phyloP scores from a whole-genome alignment of 495 filamentous ascomycete genomes.

The Penicillium lagena region DNA sequence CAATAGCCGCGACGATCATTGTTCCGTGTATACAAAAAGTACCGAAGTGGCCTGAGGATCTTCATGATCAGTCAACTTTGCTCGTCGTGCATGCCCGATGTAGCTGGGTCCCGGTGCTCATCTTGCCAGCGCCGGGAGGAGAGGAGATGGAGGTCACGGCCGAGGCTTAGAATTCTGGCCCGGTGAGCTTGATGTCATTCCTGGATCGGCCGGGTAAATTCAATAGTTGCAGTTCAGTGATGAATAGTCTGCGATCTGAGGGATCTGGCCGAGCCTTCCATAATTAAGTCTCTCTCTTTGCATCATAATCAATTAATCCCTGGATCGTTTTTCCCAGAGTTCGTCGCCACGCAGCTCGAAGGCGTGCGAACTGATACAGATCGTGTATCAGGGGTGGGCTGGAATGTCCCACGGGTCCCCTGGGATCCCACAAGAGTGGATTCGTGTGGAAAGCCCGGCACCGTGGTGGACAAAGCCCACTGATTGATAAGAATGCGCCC shows the following conservation, averaged over 20 bases:
- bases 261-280: too few relatives aligned
- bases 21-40: background rate
- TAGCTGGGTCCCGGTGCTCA: background rate
- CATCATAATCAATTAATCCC: background rate
- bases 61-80: background rate
- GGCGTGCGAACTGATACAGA: conserved; percentile 7
- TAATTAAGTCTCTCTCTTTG: background rate
- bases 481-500: conserved; percentile 17
- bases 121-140: background rate
- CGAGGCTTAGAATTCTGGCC: too few relatives aligned
- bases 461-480: conserved; percentile 4
- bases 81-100: background rate
- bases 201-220: too few relatives aligned
- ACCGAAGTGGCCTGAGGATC: background rate
- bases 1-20: background rate
- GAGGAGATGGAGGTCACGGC: background rate
- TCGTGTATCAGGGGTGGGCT: conserved; percentile 5
- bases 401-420: conserved; percentile 1
- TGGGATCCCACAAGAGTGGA: conserved; percentile 4
- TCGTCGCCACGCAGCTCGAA: background rate
- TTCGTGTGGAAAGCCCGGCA: background rate
- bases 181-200: too few relatives aligned
- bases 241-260: too few relatives aligned
- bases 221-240: too few relatives aligned
- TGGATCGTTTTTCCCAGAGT: background rate